These are phyloP conservation scores for Ramaria rubella DNA, from an alignment of 768 basidiomycete species.

Conservation along the genomic window DNA sequence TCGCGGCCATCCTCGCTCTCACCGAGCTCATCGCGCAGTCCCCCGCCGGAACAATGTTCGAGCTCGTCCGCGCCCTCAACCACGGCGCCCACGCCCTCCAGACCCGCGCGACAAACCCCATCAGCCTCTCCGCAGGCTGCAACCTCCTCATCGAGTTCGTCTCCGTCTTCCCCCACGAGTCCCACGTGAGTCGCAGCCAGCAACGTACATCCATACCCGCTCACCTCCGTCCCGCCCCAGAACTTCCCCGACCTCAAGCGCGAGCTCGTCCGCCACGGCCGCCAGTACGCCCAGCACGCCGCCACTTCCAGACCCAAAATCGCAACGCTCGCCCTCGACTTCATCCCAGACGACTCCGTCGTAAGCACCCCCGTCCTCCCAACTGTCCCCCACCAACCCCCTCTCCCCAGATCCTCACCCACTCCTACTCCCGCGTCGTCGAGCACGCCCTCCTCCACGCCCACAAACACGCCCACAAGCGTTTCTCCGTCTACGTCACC, in stretches of 20 bases:
- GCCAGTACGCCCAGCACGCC: slow-evolving; percentile 69
- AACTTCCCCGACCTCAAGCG: slow-evolving; percentile 80
- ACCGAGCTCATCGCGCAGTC: slow-evolving; percentile 78
- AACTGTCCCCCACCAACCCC: background rate
- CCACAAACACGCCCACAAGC: slow-evolving; percentile 67
- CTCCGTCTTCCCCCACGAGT: slow-evolving; percentile 76
- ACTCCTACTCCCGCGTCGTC: slow-evolving; percentile 95
- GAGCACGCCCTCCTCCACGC: slow-evolving; percentile 88
- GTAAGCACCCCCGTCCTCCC: slow-evolving; percentile 35
- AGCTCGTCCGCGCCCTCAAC: slow-evolving; percentile 79
- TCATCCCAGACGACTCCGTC: slow-evolving; percentile 93
- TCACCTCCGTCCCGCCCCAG: slow-evolving; percentile 30
- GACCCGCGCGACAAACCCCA: slow-evolving; percentile 61
- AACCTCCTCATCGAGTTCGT: slow-evolving; percentile 89
- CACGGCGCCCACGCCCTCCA: slow-evolving; percentile 63
- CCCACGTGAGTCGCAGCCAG: slow-evolving; percentile 60
- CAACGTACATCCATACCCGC: background rate
- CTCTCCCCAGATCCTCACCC: slow-evolving; percentile 76
- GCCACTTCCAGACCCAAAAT: slow-evolving; percentile 86
- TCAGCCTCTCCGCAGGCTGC: slow-evolving; percentile 83
- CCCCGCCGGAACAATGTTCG: slow-evolving; percentile 86
- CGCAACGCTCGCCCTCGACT: slow-evolving; percentile 78
- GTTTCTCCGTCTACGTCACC: slow-evolving; percentile 96
- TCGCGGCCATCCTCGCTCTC: slow-evolving; percentile 83
- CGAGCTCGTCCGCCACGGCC: slow-evolving; percentile 75